A percentile compares a stretch with the other conserved stretches of the same genome.
phyloP scores from a whole-genome alignment of 129 eudicot genomes.

The Centrapalus pauciflorus region DNA sequence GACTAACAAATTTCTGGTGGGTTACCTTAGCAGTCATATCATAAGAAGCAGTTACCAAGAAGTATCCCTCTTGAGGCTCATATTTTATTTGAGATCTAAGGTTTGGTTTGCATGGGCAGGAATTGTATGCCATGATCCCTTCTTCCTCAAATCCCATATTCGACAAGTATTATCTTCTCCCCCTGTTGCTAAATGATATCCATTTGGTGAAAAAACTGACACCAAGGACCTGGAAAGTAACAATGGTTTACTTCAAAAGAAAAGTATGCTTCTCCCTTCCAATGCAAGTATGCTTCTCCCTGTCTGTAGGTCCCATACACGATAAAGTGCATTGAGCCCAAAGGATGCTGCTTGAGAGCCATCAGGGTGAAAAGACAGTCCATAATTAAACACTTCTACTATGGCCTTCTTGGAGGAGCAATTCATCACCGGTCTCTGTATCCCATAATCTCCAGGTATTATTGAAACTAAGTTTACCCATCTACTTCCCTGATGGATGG shows the following conservation, averaged over 20 bases:
- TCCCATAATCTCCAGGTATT: slow-evolving; percentile 98
- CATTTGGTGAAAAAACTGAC: slow-evolving; percentile 89
- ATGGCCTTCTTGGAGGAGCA: slow-evolving; percentile 96
- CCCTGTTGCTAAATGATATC: slow-evolving; percentile 93
- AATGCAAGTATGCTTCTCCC: slow-evolving; percentile 93
- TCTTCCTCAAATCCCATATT: slow-evolving; percentile 94
- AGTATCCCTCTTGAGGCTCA: slow-evolving; percentile 99
- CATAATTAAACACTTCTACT: slow-evolving; percentile 96
- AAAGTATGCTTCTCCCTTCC: no score
- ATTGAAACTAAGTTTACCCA: slow-evolving; percentile 90
- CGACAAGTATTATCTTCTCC: slow-evolving; percentile 97
- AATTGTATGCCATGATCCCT: slow-evolving; percentile 69
- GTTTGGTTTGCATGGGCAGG: slow-evolving; percentile 95
- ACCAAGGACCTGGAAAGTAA: slow-evolving; percentile 53
- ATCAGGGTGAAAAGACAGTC: slow-evolving; percentile 76
- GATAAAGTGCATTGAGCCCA: slow-evolving; percentile 92
- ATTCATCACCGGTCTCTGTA: slow-evolving; percentile 80
- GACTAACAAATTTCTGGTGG: not conserved
- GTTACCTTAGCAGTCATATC: slow-evolving; percentile 95
- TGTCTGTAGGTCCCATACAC: slow-evolving; percentile 93
- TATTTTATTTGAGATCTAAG: slow-evolving; percentile 88
- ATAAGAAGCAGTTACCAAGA: slow-evolving; percentile 86
- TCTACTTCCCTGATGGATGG: slow-evolving; percentile 89
- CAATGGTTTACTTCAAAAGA: slow-evolving; percentile 53
- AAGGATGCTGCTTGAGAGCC: slow-evolving; percentile 90